Conservation (phyloP, 2,329 filamentous ascomycete genomes). For the Exophiala mesophila region DNA sequence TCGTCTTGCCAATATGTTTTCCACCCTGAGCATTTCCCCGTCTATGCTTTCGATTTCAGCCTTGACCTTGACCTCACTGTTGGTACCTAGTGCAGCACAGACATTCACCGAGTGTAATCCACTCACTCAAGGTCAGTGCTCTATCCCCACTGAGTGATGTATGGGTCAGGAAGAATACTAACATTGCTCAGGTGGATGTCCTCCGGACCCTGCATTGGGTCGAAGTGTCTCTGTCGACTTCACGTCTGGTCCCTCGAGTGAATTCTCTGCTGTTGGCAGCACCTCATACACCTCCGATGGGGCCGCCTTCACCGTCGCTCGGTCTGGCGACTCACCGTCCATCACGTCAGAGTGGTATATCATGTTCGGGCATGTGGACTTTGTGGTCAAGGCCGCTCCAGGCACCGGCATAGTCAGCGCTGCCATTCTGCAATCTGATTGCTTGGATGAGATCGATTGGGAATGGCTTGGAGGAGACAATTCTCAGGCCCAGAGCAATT, state of each 20-base stretch:
- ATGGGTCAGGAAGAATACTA: conserved; percentile 6
- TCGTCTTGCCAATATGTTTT: conserved; percentile 15
- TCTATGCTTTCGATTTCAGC: conserved; percentile 16
- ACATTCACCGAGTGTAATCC: conserved; percentile 44
- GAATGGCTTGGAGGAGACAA: conserved; percentile 84
- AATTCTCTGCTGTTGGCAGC: conserved; percentile 66
- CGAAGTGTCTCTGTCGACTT: conserved; percentile 83
- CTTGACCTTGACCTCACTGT: conserved; percentile 13
- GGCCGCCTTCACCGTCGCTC: conserved; percentile 71
- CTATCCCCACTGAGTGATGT: neutral
- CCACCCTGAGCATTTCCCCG: conserved; percentile 6
- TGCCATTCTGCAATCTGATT: conserved; percentile 83
- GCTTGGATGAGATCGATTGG: conserved; percentile 92
- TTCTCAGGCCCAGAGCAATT: conserved; percentile 86
- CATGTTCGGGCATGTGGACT: conserved; percentile 93
- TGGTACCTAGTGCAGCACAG: conserved; percentile 33
- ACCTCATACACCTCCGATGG: conserved; percentile 73
- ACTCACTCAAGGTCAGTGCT: conserved; percentile 33
- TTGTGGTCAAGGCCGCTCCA: conserved; percentile 77
- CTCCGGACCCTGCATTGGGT: conserved; percentile 73
- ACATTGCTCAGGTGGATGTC: conserved; percentile 47
- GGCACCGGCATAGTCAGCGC: conserved; percentile 92
- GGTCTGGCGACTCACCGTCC: conserved; percentile 77
- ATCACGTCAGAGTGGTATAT: conserved; percentile 93
- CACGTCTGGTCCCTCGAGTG: conserved; percentile 67